Conservation (phyloP, 2,329 filamentous ascomycete species). For the Furcasterigmium furcatum region DNA sequence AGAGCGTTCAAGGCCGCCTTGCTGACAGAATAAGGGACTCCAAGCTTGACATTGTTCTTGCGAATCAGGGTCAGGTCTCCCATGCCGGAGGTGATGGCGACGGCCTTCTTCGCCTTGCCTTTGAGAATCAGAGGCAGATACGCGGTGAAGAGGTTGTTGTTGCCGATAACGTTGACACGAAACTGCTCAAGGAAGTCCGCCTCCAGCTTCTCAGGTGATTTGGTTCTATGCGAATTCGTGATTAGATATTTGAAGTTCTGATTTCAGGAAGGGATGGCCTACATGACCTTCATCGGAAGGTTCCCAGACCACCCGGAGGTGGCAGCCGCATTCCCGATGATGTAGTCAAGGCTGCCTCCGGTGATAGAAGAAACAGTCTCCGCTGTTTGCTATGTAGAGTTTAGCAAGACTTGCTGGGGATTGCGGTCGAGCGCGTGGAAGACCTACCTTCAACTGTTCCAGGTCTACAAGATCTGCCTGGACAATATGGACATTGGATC, state of each 20-base stretch:
- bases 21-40: conserved; percentile 39
- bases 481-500: conserved; percentile 34
- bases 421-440: conserved; percentile 39
- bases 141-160: conserved; percentile 48
- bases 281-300: conserved; percentile 33
- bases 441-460: conserved; percentile 26
- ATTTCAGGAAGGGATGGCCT: conserved; percentile 11
- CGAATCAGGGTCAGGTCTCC: conserved; percentile 42
- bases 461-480: conserved; percentile 39
- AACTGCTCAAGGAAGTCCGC: conserved; percentile 26
- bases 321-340: conserved; percentile 48
- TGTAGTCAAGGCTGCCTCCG: conserved; percentile 39
- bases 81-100: conserved; percentile 43
- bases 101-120: conserved; percentile 50
- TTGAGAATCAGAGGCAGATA: conserved; percentile 51
- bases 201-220: conserved; percentile 7
- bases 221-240: too few species aligned
- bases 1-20: conserved; percentile 51
- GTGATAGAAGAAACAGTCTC: conserved; percentile 28
- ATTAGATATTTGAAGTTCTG: background rate
- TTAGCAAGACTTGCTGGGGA: conserved; percentile 42
- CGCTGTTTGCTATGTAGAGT: conserved; percentile 24
- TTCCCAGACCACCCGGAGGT: conserved; percentile 22
- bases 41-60: conserved; percentile 26
- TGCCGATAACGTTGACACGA: conserved; percentile 45